Conservation (phyloP, 257 asterid genomes). For the Solanum habrochaites region DNA sequence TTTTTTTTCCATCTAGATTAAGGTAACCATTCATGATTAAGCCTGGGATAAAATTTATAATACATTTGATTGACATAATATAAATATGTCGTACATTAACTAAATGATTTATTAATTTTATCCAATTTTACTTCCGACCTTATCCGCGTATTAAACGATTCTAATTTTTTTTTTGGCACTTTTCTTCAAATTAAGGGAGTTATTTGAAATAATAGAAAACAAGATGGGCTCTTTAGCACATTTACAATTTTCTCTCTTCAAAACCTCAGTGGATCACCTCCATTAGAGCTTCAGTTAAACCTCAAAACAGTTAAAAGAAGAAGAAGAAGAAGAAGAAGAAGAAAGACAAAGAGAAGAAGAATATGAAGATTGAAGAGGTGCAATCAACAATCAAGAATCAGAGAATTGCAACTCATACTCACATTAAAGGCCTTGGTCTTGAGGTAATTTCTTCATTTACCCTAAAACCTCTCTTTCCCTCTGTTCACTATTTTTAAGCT, state of each 20-base stretch:
- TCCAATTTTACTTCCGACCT: no score
- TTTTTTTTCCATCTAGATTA: background rate
- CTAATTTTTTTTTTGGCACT: no score
- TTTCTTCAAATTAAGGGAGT: background rate
- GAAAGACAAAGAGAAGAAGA: background rate
- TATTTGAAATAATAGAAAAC: background rate
- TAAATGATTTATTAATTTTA: background rate
- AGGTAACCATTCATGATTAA: background rate
- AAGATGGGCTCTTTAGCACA: background rate
- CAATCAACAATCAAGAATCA: constrained; percentile 40
- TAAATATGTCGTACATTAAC: background rate
- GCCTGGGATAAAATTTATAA: background rate
- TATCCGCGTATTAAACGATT: background rate
- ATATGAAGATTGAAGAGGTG: constrained; percentile 42
- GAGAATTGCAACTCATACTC: constrained; percentile 44
- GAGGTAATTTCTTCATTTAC: constrained; percentile 15
- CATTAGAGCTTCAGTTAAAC: background rate
- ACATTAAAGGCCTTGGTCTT: constrained; percentile 48
- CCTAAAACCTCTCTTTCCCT: background rate
- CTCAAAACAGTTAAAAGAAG: background rate
- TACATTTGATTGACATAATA: background rate
- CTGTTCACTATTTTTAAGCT: background rate
- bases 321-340: background rate
- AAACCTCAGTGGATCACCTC: constrained; percentile 4
- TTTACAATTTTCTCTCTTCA: background rate